phyloP scores from a whole-genome alignment of 2,329 filamentous ascomycete species.

The Arthrinium puccinioides region DNA sequence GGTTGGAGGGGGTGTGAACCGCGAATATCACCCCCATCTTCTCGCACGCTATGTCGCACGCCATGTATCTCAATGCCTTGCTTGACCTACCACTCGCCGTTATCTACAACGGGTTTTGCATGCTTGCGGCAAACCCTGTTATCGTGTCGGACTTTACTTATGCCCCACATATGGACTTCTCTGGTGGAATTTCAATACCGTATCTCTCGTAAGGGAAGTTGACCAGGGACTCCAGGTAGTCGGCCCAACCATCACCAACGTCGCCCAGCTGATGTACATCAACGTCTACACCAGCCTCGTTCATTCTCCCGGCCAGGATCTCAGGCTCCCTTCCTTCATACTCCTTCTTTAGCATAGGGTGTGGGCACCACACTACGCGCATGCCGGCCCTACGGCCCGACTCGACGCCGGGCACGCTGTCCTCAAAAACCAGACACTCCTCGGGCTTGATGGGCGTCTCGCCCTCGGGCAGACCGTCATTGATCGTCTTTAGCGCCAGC shows the following conservation, averaged over 20 bases:
- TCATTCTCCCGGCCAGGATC: slow-evolving; percentile 76
- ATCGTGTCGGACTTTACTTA: no score
- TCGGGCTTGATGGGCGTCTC: slow-evolving; percentile 64
- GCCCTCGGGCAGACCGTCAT: slow-evolving; percentile 58
- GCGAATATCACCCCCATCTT: no score
- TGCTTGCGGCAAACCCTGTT: no score
- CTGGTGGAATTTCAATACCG: slow-evolving; percentile 43
- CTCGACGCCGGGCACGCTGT: slow-evolving; percentile 89
- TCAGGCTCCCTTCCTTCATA: slow-evolving; percentile 70
- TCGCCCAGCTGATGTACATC: slow-evolving; percentile 51
- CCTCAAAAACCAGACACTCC: slow-evolving; percentile 95
- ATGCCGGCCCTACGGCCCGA: slow-evolving; percentile 85
- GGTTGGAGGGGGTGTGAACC: no score
- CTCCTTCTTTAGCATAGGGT: slow-evolving; percentile 68
- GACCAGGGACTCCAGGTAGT: slow-evolving; percentile 43
- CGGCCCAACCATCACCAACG: slow-evolving; percentile 53
- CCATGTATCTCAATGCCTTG: no score
- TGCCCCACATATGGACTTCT: no score
- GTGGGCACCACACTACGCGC: slow-evolving; percentile 89
- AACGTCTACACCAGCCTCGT: slow-evolving; percentile 49
- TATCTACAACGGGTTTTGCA: no score
- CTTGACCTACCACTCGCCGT: no score
- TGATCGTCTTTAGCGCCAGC: slow-evolving; percentile 77
- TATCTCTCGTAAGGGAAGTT: slow-evolving; percentile 53
- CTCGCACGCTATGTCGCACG: no score